These are phyloP conservation scores for Sporisorium exsertum DNA, from an alignment of 1,284 basidiomycete genomes.

Conservation along the genomic window DNA sequence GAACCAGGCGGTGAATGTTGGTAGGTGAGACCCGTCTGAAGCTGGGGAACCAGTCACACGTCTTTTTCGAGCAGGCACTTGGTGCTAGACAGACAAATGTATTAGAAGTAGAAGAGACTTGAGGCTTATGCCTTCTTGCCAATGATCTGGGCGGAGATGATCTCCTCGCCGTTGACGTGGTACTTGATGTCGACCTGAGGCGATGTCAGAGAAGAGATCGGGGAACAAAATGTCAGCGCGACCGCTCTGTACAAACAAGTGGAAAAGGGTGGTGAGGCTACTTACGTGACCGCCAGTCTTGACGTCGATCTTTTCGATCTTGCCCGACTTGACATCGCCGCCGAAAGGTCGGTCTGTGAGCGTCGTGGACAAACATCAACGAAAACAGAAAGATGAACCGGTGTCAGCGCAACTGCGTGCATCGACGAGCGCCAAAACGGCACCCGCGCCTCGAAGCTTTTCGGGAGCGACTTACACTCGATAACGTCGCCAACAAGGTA, in stretches of 20 bases:
- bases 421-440: background rate
- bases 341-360: conserved; percentile 60
- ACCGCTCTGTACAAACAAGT: background rate
- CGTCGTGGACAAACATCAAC: background rate
- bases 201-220: background rate
- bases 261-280: background rate
- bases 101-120: conserved; percentile 9
- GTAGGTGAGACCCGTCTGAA: background rate
- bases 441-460: no score
- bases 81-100: conserved; percentile 19
- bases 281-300: conserved; percentile 64
- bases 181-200: conserved; percentile 62
- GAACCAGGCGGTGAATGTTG: background rate
- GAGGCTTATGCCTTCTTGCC: conserved; percentile 54
- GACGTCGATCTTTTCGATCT: conserved; percentile 64
- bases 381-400: background rate
- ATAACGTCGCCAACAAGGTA: conserved; percentile 61
- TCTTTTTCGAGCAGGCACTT: background rate
- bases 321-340: conserved; percentile 61
- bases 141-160: conserved; percentile 61
- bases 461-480: conserved; percentile 45
- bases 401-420: conserved; percentile 1
- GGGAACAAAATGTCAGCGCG: background rate
- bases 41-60: background rate
- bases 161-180: conserved; percentile 62